Base-by-base conservation (phyloP, 768 basidiomycete species). In the Panellus pusillus region DNA sequence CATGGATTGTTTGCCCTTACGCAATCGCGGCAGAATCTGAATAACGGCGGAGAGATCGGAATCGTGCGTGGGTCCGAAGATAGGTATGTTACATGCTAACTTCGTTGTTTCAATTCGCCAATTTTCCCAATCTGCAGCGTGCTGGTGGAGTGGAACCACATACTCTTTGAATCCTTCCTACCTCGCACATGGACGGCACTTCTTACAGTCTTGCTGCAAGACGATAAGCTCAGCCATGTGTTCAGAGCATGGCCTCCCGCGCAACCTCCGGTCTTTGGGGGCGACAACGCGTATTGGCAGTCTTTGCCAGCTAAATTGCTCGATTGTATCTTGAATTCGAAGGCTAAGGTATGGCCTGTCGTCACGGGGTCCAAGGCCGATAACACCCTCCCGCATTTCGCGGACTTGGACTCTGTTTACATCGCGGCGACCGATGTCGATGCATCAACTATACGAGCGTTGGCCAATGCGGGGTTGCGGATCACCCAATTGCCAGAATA, bases 1-100 rank as follows among this genome's bases (percentile, higher is more conserved):
- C 78, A 82, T 54, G 76, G 68, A 0, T 52, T 76, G 2, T 79
- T 82, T 52, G 76, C 79, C 0, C 62, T 82, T 13, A 76, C 77
- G 0, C 66, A 69, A 8, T 74, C 72, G 0, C 63, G 81, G 13
- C 77, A 80, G 47, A 70, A 76, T 41, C 63, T 81, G 15, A 66
- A 72, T 14, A 80, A 80, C 47, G 53, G 64, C 8, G 66, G 66
- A 8, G 79, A 79, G 50, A 68, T 61, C 6, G 74, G 74, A 4
- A 60, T 74, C 12, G 70, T 72, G 1, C 58, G 57, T 6, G 71
- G 72, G 0, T 73, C 73, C 0, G 70, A 68, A 38, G 77, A 79
- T 47, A 69, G 70, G 79, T 80, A 57, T 42, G 74, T 66, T 2
- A 3, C 0, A 31, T n/a, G 14, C 24, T 32, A 52, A 20, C 7